Percentiles rank a stretch among this genome's conserved stretches.
These are phyloP conservation scores for Helicocarpus griseus DNA, from an alignment of 2,329 filamentous ascomycete species.

Conservation along the genomic window DNA sequence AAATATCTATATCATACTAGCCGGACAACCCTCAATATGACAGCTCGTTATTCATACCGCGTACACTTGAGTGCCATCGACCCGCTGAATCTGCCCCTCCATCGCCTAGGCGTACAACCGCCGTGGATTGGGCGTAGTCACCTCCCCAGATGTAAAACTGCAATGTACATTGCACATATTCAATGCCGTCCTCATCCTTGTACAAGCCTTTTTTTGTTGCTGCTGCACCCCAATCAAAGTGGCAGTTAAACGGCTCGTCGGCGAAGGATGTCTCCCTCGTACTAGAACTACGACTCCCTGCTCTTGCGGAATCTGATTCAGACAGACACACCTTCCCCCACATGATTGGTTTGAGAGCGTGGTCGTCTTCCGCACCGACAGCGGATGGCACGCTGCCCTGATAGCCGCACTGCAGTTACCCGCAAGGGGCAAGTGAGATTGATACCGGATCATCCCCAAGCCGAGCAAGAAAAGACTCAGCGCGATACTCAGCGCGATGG, in stretches of 20 bases:
- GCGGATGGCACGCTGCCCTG: slow-evolving; percentile 24
- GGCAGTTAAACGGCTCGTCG: too few relatives aligned
- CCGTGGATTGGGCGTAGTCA: slow-evolving; percentile 9
- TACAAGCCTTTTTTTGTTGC: too few relatives aligned
- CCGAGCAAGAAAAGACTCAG: slow-evolving; percentile 10
- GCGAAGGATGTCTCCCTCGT: too few relatives aligned
- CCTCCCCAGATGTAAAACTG: slow-evolving; percentile 16
- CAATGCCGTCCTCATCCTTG: slow-evolving; percentile 5
- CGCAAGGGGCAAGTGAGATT: slow-evolving; percentile 20
- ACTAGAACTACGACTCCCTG: neutral
- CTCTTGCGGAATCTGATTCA: neutral
- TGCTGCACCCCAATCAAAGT: neutral
- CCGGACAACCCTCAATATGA: too few relatives aligned
- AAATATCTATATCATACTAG: too few relatives aligned
- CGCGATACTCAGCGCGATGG: slow-evolving; percentile 10
- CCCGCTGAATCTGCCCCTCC: too few relatives aligned
- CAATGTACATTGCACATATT: slow-evolving; percentile 11
- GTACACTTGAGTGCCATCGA: too few relatives aligned
- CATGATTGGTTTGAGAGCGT: slow-evolving; percentile 12
- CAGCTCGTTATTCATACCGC: too few relatives aligned
- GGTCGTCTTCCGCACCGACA: slow-evolving; percentile 14
- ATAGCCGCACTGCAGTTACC: slow-evolving; percentile 26
- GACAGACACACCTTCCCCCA: slow-evolving; percentile 19
- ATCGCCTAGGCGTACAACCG: slow-evolving; percentile 13
- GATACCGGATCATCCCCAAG: slow-evolving; percentile 13